Percentiles rank a stretch among this genome's conserved stretches.
Evolutionary conservation across 768 basidiomycete species (phyloP).

Genomic region (Boletus sp.): DNA sequence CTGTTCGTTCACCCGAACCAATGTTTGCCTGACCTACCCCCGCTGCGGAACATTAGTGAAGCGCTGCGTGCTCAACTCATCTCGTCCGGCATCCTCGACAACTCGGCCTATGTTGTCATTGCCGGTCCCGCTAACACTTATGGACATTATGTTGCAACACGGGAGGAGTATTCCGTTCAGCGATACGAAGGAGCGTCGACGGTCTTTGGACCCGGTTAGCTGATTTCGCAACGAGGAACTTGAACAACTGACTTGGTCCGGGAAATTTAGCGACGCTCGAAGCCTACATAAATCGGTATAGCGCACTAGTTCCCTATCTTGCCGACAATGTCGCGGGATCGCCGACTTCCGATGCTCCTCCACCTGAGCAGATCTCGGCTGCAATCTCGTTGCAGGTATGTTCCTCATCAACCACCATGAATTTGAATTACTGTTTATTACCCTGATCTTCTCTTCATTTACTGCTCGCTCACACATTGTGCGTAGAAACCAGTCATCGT

Average conservation of each 20-base stretch:
- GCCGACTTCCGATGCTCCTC: conserved; percentile 61
- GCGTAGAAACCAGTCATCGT: conserved; percentile 57
- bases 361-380: conserved; percentile 58
- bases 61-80: conserved; percentile 65
- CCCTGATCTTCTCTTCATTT: not conserved
- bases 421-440: not conserved
- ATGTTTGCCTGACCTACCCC: not conserved
- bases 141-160: conserved; percentile 68
- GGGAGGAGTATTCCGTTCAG: conserved; percentile 70
- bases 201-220: conserved; percentile 69
- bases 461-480: not conserved
- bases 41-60: conserved; percentile 41
- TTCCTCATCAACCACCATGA: not conserved
- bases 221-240: not conserved
- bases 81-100: conserved; percentile 56
- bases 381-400: conserved; percentile 66
- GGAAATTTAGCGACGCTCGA: conserved; percentile 60
- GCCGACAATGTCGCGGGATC: conserved; percentile 43
- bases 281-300: conserved; percentile 75
- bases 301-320: conserved; percentile 60
- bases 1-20: not conserved
- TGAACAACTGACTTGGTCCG: not conserved
- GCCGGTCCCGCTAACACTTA: conserved; percentile 84
- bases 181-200: conserved; percentile 83
- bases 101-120: conserved; percentile 71